Conservation (phyloP, 176 grass and related monocot genomes). For the Tillandsia fasciculata region DNA sequence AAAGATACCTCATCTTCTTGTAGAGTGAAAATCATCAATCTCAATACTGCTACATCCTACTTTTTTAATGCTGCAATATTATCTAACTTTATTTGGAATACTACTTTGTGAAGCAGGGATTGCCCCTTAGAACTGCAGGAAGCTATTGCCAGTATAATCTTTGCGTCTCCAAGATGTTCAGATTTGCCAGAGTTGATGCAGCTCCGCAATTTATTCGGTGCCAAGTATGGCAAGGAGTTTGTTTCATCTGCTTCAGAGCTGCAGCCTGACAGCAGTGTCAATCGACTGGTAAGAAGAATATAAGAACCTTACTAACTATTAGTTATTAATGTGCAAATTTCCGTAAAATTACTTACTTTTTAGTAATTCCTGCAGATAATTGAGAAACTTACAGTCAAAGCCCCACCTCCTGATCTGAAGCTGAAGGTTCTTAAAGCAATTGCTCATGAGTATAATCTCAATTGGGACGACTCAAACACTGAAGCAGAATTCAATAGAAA, state of each 20-base stretch:
- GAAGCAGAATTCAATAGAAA: slow-evolving; percentile 83
- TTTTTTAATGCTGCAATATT: slow-evolving; percentile 14
- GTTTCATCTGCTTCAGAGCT: slow-evolving; percentile 68
- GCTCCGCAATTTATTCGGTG: slow-evolving; percentile 72
- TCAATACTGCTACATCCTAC: not conserved
- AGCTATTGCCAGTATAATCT: slow-evolving; percentile 83
- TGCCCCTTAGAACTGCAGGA: slow-evolving; percentile 86
- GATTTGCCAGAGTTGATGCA: slow-evolving; percentile 88
- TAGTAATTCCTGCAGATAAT: slow-evolving; percentile 56
- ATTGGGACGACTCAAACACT: slow-evolving; percentile 84
- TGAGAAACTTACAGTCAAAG: slow-evolving; percentile 88
- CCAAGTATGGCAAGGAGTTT: slow-evolving; percentile 97
- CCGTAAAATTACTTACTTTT: not conserved
- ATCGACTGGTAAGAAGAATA: slow-evolving; percentile 73
- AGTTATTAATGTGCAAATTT: not conserved
- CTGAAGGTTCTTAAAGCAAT: slow-evolving; percentile 74
- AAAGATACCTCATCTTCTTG: no score
- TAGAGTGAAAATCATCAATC: no score
- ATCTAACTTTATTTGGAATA: slow-evolving; percentile 17
- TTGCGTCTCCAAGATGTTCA: slow-evolving; percentile 95
- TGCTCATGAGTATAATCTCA: slow-evolving; percentile 68
- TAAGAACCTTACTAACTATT: not conserved
- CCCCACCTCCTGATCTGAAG: slow-evolving; percentile 74
- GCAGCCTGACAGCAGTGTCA: slow-evolving; percentile 71
- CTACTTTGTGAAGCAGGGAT: slow-evolving; percentile 44